These are phyloP conservation scores for Cyberlindnera amylophila DNA, from an alignment of 805 yeast genomes.

Conservation along the genomic window DNA sequence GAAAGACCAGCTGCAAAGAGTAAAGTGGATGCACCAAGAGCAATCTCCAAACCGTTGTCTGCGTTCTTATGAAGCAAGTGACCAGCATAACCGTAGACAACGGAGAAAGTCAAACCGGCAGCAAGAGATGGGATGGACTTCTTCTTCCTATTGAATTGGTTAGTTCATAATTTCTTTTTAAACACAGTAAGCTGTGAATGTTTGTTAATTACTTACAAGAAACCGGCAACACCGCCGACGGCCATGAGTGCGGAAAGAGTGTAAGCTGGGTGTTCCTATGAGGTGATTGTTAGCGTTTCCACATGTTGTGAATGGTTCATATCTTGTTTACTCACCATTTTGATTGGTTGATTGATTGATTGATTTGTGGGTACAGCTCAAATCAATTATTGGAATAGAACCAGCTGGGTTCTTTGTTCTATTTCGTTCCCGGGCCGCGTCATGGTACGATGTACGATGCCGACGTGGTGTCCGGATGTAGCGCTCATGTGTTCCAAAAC, in stretches of 20 bases:
- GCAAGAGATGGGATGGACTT: slow-evolving; percentile 75
- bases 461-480: no score
- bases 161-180: background rate
- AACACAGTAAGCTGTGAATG: no score
- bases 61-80: slow-evolving; percentile 68
- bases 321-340: no score
- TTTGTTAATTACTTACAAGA: slow-evolving; percentile 42
- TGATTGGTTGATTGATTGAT: no score
- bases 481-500: no score
- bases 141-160: slow-evolving; percentile 21
- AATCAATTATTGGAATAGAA: no score
- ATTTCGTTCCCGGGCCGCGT: no score
- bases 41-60: slow-evolving; percentile 78
- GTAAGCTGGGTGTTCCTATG: slow-evolving; percentile 71
- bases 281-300: background rate
- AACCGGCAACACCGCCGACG: slow-evolving; percentile 71
- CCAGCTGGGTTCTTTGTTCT: no score
- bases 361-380: no score
- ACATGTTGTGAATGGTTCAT: no score
- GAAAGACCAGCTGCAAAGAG: slow-evolving; percentile 70
- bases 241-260: slow-evolving; percentile 67
- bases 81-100: slow-evolving; percentile 65
- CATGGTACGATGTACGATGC: no score
- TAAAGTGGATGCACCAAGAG: slow-evolving; percentile 65
- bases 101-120: slow-evolving; percentile 66